Base-by-base conservation (phyloP, 2,329 filamentous ascomycete genomes). In the Graphilbum sp. region DNA sequence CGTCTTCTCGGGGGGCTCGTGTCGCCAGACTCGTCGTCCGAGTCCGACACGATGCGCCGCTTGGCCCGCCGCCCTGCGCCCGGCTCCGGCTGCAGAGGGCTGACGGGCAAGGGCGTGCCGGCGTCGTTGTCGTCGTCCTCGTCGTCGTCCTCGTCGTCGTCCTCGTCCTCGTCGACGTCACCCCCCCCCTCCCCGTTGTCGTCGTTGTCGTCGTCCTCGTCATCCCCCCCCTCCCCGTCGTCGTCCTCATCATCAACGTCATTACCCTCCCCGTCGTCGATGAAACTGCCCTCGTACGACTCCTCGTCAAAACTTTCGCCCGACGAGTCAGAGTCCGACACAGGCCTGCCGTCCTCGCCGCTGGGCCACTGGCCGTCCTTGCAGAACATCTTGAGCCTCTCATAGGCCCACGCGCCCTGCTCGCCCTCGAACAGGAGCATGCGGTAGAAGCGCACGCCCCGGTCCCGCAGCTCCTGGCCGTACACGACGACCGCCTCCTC, bases 371-470 rank as follows among this genome's bases (percentile, higher is more conserved):
- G 6, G 8, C 45, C 45, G 12, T 36, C 35, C 8, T 34, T 25
- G 20, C 40, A 42, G 12, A 25, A 10, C 1, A 5, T 8, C 4
- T 27, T 35, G 35, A 45, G 39, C 16, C 16, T 4, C 9, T 29
- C 17, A 17, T 43, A 42, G 23, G 38, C 37, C 0, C 30, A n/a
- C 7, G 36, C 24, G 2, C 38, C 35, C 0, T 32, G n/a, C 5
- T 39, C 27, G 3, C 23, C 5, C n/a, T 40, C 38, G 9, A 45
- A 45, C n/a, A 35, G 19, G 18, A 46, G 32, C 38, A 46, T 32
- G 12, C 45, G 45, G 12, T 39, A 42, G 34, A 39, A 41, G 3
- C 43, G 39, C 7, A 45, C 41, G 32, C 43, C 45, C 23, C 34
- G 39, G 1, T 36, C 27, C 27, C 32, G 32, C 8, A 42, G 24